Conservation (phyloP, 306 rosid genomes). For the Sophora flavescens region DNA sequence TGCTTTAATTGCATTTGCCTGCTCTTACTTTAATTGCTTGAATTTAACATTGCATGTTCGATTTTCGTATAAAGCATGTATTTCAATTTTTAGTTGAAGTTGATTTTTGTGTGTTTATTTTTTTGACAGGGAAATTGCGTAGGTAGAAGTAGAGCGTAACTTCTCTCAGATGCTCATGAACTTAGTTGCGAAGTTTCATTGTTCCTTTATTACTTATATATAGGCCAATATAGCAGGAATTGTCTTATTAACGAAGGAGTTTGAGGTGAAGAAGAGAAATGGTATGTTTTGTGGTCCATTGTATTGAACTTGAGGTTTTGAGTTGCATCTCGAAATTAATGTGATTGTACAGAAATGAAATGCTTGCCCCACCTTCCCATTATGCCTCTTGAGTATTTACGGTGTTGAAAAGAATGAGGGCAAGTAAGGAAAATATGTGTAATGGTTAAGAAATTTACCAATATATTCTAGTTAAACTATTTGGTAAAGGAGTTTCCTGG, state of each 20-base stretch:
- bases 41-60: constrained; percentile 43
- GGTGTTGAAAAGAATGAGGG: not conserved
- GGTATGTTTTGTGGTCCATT: constrained; percentile 57
- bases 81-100: constrained; percentile 15
- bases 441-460: not conserved
- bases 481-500: not conserved
- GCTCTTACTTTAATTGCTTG: too few species aligned
- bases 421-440: constrained; percentile 6
- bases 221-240: constrained; percentile 10
- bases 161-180: constrained; percentile 9
- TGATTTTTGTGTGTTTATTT: constrained; percentile 35
- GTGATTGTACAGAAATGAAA: not conserved
- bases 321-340: constrained; percentile 35
- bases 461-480: not conserved
- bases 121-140: constrained; percentile 42
- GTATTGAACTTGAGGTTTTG: constrained; percentile 34
- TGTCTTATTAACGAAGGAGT: constrained; percentile 18
- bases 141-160: constrained; percentile 20
- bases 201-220: not conserved
- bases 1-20: constrained; percentile 12
- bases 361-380: not conserved
- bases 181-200: constrained; percentile 13
- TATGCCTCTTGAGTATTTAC: not conserved
- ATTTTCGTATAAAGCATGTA: constrained; percentile 24
- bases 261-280: constrained; percentile 48